These are phyloP conservation scores for Nitzschia sp. DNA, from an alignment of 108 stramenopile species.

Conservation along the genomic window DNA sequence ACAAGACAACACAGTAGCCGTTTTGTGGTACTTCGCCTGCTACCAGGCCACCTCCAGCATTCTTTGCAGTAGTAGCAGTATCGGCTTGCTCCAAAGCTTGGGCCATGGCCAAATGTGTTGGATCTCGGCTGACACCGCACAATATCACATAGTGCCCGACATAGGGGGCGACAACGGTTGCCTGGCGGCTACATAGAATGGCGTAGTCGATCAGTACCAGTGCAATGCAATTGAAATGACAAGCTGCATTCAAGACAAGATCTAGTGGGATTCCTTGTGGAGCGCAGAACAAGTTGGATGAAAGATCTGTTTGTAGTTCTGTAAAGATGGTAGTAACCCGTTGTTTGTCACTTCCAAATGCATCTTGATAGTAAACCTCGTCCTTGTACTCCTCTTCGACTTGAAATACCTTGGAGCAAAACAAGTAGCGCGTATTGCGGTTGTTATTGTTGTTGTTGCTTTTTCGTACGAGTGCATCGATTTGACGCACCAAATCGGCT, in stretches of 20 bases:
- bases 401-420: conserved; percentile 47
- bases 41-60: background rate
- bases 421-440: conserved; percentile 5
- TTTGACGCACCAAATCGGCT: conserved; percentile 63
- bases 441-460: too few relatives aligned
- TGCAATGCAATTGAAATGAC: conserved; percentile 58
- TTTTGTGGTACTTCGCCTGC: too few relatives aligned
- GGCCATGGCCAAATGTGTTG: background rate
- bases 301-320: background rate
- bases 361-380: conserved; percentile 59
- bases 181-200: conserved; percentile 32
- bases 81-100: background rate
- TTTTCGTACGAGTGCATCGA: conserved; percentile 39
- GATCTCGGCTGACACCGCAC: conserved; percentile 55
- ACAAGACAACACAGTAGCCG: conserved; percentile 22
- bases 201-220: conserved; percentile 71
- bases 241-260: conserved; percentile 49
- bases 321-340: conserved; percentile 44
- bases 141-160: conserved; percentile 77
- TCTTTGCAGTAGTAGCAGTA: too few relatives aligned
- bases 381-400: conserved; percentile 52
- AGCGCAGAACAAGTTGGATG: background rate
- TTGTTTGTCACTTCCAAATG: conserved; percentile 55
- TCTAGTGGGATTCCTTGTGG: conserved; percentile 18
- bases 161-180: conserved; percentile 21